Percentiles rank a stretch among this genome's conserved stretches.
phyloP scores from a whole-genome alignment of 306 rosid genomes.

The Astragalus glycyphyllos region DNA sequence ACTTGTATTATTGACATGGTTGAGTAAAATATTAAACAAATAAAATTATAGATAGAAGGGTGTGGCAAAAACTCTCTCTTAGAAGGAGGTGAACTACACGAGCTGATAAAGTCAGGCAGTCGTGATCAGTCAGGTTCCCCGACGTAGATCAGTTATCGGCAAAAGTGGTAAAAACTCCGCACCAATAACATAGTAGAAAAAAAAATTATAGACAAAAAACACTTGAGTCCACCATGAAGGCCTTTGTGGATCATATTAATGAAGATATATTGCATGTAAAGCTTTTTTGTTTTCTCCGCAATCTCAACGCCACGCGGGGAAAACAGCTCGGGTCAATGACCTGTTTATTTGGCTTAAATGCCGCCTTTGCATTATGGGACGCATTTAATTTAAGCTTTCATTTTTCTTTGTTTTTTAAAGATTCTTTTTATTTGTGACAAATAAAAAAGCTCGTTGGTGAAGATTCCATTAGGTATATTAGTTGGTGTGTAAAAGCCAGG shows the following conservation, averaged over 20 bases:
- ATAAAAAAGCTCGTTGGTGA: slow-evolving; percentile 3
- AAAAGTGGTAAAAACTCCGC: too few species aligned
- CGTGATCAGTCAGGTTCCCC: too few species aligned
- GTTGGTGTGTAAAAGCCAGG: neutral
- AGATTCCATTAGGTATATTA: slow-evolving; percentile 3
- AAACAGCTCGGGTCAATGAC: slow-evolving; percentile 17
- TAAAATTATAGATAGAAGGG: too few species aligned
- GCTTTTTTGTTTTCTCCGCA: slow-evolving; percentile 40
- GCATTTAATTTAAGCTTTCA: neutral
- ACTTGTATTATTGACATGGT: neutral
- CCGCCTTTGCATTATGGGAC: slow-evolving; percentile 30
- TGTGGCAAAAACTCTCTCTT: too few species aligned
- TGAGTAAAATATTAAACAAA: neutral
- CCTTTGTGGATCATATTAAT: neutral
- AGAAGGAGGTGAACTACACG: too few species aligned
- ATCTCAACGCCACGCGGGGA: slow-evolving; percentile 21
- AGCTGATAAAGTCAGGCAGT: too few species aligned
- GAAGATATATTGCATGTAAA: neutral
- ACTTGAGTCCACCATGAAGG: slow-evolving; percentile 10
- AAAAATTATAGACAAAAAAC: neutral
- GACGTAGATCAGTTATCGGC: too few species aligned
- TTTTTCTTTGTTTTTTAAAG: neutral
- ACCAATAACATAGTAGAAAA: too few species aligned
- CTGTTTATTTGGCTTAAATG: slow-evolving; percentile 46
- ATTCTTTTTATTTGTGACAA: neutral